Percentiles rank a stretch among this genome's conserved stretches.
These are phyloP conservation scores for Coemansia sp. DNA, from an alignment of 192 early-diverging fungal genomes.

Conservation along the genomic window DNA sequence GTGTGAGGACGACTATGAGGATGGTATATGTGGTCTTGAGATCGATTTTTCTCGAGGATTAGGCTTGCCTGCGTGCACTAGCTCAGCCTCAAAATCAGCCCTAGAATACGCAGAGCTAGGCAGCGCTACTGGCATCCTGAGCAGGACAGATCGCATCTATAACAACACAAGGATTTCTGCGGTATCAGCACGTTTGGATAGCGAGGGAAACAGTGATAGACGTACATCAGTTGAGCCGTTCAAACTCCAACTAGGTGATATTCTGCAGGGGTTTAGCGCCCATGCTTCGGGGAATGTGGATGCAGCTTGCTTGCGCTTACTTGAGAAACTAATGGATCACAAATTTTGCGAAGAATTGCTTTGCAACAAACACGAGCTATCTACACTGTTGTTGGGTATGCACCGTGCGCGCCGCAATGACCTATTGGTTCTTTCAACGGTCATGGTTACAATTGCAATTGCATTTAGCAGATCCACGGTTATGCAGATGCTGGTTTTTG, in stretches of 20 bases:
- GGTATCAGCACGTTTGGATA: neutral
- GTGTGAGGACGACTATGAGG: constrained; percentile 18
- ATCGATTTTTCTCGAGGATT: constrained; percentile 19
- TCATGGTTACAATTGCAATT: constrained; percentile 24
- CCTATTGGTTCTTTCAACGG: constrained; percentile 12
- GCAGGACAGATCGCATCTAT: neutral
- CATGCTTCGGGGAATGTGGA: neutral
- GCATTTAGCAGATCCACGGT: constrained; percentile 26
- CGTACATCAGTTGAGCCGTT: constrained; percentile 15
- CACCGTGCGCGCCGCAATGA: constrained; percentile 26
- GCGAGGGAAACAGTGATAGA: neutral
- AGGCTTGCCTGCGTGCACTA: constrained; percentile 7
- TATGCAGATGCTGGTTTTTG: constrained; percentile 49
- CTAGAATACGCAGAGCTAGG: constrained; percentile 9
- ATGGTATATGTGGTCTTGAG: constrained; percentile 9
- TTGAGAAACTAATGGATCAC: constrained; percentile 19
- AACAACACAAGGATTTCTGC: neutral
- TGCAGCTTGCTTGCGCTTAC: constrained; percentile 20
- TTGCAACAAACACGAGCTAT: constrained; percentile 25
- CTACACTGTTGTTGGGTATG: constrained; percentile 29
- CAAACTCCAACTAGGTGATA: constrained; percentile 23
- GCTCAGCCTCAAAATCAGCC: constrained; percentile 7
- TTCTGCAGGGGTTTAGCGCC: constrained; percentile 22
- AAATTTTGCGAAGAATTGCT: constrained; percentile 39
- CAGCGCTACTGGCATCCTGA: neutral